Evolutionary conservation across 768 basidiomycete species (phyloP).

Genomic region (Naganishia vaughanmartiniae): DNA sequence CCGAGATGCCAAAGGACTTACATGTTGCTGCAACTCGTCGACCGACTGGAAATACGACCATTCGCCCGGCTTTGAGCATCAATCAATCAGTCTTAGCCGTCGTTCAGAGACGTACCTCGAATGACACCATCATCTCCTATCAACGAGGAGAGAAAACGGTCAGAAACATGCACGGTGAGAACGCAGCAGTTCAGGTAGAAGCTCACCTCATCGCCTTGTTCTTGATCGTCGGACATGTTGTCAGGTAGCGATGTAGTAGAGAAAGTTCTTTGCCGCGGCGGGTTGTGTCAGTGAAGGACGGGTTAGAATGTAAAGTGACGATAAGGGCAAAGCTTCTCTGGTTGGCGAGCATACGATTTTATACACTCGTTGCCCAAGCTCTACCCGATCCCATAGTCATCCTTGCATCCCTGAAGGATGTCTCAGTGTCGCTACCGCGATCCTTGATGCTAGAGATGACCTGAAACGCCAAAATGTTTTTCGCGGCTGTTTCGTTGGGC

Average conservation of each 20-base stretch:
- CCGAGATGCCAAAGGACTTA: neutral
- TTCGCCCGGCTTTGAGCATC: neutral
- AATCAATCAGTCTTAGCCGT: neutral
- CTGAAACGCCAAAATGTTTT: neutral
- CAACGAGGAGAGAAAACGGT: neutral
- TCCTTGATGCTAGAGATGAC: neutral
- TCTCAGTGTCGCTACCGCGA: neutral
- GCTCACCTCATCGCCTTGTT: constrained; percentile 19
- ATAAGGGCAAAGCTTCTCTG: neutral
- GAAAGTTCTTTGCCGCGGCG: neutral
- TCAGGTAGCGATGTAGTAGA: neutral
- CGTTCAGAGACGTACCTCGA: neutral
- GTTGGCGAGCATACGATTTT: too few species aligned
- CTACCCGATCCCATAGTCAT: neutral
- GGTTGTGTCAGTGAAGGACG: neutral
- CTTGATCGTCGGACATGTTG: constrained; percentile 14
- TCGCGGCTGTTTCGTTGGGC: too few species aligned
- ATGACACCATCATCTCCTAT: constrained; percentile 12
- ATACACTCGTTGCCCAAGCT: neutral
- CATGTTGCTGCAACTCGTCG: constrained; percentile 24
- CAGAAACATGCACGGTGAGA: neutral
- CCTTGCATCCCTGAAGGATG: neutral
- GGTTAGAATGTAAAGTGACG: neutral
- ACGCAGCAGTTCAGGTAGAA: neutral
- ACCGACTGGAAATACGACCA: neutral